Base-by-base conservation (phyloP, 768 basidiomycete species). In the Coprinellus aureogranulatus region DNA sequence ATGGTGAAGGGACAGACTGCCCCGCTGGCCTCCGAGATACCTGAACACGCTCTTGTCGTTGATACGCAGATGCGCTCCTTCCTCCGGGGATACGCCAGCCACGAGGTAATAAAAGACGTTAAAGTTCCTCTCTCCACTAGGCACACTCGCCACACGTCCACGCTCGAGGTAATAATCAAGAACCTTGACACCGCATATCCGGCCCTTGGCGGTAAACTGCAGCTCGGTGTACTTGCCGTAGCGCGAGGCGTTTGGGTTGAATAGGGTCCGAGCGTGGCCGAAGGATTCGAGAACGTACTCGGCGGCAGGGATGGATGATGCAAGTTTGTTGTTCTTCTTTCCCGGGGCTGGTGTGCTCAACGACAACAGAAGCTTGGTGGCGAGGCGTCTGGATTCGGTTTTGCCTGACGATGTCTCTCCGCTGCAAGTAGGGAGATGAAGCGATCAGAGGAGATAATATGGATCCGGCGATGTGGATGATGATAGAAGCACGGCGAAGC, bases 221-320 rank as follows among this genome's bases (percentile, higher is more conserved):
- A 99, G 82, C 68, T 99, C 97, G 45, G 94, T 97, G 71, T 99
- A 99, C 70, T 96, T 94, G 55, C 96, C 97, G 68, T 96, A 97
- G 48, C 94, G 89, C 28, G 97, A 98, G 14, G 96, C 95, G 66
- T 97, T 97, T 47, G 92, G 83, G 67, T 98, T 97, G 75, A 92
- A 89, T 55, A 93, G 83, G 1, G 93, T 93, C 58, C 92, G 88
- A 20, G 95, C 92, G 64, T 91, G 90, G 16, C 96, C 96, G 68
- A 98, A 98, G 1, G 92, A 79, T 71, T 98, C 94, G 60, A 98
- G 87, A 59, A 98, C 92, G 70, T 94, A 98, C 77, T 97, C 92
- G 23, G 93, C 89, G 20, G 94, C 90, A 37, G 94, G 94, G 39
- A 98, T 82, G 70, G 96, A 93, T 47, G 74, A 74, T 1, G 84